These are phyloP conservation scores for Neckera pumila DNA, from an alignment of 225 moss, liverwort and hornwort genomes.

Conservation along the genomic window DNA sequence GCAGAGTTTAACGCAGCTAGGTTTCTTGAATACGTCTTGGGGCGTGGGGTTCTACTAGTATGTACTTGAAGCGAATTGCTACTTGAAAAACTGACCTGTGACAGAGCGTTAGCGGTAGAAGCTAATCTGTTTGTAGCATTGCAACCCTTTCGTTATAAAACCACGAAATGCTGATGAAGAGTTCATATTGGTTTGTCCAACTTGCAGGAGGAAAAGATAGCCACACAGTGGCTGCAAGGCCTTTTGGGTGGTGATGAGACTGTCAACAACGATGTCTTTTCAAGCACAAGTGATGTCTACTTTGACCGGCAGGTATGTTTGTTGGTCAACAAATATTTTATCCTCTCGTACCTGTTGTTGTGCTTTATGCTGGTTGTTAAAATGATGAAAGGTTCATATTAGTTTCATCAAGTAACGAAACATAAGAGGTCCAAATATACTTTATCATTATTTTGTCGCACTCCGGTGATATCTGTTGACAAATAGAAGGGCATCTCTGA, in stretches of 20 bases:
- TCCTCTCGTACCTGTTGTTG: neutral
- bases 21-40: neutral
- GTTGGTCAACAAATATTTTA: neutral
- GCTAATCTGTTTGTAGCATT: neutral
- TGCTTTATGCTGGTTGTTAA: neutral
- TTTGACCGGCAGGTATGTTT: constrained; percentile 40
- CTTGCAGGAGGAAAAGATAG: constrained; percentile 18
- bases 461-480: neutral
- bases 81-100: neutral
- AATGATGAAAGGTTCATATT: neutral
- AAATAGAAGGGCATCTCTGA: neutral
- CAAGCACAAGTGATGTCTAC: constrained; percentile 34
- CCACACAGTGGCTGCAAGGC: constrained; percentile 26
- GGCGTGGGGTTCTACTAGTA: neutral
- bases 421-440: neutral
- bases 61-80: neutral
- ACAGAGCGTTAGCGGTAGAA: neutral
- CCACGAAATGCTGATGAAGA: neutral
- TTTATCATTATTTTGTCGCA: neutral
- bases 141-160: neutral
- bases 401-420: neutral
- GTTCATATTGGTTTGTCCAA: neutral
- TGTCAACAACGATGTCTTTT: constrained; percentile 33
- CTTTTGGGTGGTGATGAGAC: constrained; percentile 28
- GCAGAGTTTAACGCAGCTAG: neutral